phyloP scores from a whole-genome alignment of 2,329 filamentous ascomycete genomes.

The Conoideocrella luteorostrata region DNA sequence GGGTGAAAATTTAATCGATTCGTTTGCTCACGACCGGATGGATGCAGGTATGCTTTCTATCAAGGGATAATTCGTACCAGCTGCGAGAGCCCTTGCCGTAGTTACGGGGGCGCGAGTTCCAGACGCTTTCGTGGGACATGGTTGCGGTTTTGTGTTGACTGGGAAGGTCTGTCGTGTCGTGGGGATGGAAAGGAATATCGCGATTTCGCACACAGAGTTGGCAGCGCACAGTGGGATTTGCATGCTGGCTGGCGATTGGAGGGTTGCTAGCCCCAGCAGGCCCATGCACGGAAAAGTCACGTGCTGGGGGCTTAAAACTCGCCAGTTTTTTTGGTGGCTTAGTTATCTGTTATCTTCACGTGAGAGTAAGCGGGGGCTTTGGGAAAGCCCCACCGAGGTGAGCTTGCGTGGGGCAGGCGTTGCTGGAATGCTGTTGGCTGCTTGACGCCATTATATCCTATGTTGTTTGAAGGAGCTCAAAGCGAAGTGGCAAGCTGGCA shows the following conservation, averaged over 20 bases:
- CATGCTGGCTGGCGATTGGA: conserved; percentile 26
- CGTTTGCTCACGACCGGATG: neutral
- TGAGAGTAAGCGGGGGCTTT: neutral
- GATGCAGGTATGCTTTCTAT: neutral
- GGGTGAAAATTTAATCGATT: neutral
- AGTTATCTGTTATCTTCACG: conserved; percentile 16
- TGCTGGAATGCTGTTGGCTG: neutral
- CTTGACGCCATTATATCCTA: neutral
- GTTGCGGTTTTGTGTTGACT: conserved; percentile 29
- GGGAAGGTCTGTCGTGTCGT: conserved; percentile 14
- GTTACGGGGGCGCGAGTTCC: conserved; percentile 95
- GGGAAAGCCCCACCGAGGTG: neutral
- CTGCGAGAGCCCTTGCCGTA: conserved; percentile 94
- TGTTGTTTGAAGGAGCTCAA: neutral
- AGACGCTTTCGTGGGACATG: conserved; percentile 86
- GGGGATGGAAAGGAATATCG: conserved; percentile 15
- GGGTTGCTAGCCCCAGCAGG: conserved; percentile 31
- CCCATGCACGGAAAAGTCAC: neutral
- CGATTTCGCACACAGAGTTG: conserved; percentile 8
- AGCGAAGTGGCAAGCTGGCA: conserved; percentile 2
- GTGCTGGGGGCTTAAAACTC: conserved; percentile 4
- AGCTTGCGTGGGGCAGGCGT: conserved; percentile 6
- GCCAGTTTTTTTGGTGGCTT: neutral
- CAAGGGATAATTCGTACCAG: conserved; percentile 62
- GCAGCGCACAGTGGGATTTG: conserved; percentile 8